Base-by-base conservation (phyloP, 768 basidiomycete genomes). In the Leccinum disarticulatum region DNA sequence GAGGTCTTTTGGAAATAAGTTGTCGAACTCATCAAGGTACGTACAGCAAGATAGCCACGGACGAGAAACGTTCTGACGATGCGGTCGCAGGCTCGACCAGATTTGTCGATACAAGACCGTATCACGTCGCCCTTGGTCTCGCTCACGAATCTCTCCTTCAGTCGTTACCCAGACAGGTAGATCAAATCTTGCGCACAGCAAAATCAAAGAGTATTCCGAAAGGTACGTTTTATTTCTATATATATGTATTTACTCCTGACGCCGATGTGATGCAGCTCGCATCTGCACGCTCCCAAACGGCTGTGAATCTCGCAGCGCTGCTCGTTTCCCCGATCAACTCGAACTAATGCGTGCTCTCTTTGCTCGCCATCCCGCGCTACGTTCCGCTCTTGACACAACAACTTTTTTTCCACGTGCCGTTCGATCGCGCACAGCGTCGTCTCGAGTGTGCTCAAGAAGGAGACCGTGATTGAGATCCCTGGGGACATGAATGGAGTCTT, bases 1-100 rank as follows among this genome's bases (percentile, higher is more conserved):
- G 97, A 99, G 70, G 95, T 99, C 95, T 99, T 98, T 73, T 99
- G 97, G 96, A 88, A 91, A 63, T 96, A 99, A 72, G 93, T 98
- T 19, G 46, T 98, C 11, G 90, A 97, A 71, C 84, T 99, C 28
- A 95, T 99, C 80, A 97, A 95, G 85, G 95, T 93, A 65, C 22
- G 83, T 70, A 19, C 19, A 25, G n/a, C 11, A 48, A 9, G 4
- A 55, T 25, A 28, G 27, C 4, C 19, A 19, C n/a, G 11, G 13
- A 49, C 25, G 35, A 31, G 36, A 4, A 13, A 14, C 0, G 17
- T n/a, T 36, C 60, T 65, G 22, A 71, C 47, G 51, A 19, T 33
- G 11, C 31, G 17, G 49, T 51, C 22, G 3, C 69, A 96, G 95
- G 95, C 96, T 61, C 90, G 97, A 61, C 97, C 97, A 13, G 97